Conservation (phyloP, 768 basidiomycete genomes). For the Peribolospora baueri region DNA sequence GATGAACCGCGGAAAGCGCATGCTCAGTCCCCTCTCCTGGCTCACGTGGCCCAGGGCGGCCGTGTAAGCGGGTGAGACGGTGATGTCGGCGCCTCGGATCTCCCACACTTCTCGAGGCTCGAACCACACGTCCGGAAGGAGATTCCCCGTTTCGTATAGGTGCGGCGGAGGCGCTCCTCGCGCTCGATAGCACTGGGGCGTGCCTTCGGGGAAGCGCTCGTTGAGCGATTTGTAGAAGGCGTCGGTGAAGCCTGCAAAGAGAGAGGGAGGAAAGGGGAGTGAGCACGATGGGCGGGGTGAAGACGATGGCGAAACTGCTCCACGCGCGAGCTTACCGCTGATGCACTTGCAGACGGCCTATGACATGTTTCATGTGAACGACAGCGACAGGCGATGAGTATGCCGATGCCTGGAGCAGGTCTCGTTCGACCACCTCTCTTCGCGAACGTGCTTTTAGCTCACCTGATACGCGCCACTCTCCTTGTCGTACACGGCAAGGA, state of each 20-base stretch:
- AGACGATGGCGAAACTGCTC: no score
- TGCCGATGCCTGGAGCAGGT: no score
- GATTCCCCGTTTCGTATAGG: slow-evolving; percentile 35
- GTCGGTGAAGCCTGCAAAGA: no score
- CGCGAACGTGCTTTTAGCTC: no score
- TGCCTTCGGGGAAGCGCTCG: slow-evolving; percentile 36
- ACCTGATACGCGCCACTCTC: slow-evolving; percentile 9
- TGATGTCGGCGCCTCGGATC: slow-evolving; percentile 30
- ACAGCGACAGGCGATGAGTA: no score
- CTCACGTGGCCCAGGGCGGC: slow-evolving; percentile 45
- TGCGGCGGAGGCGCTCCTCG: slow-evolving; percentile 3
- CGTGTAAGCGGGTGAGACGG: slow-evolving; percentile 47
- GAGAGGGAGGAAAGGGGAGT: slow-evolving; percentile 17
- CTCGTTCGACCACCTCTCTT: no score
- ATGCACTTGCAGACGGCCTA: no score
- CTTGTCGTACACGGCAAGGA: slow-evolving; percentile 51
- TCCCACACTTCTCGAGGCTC: slow-evolving; percentile 40
- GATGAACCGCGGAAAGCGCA: slow-evolving; percentile 75
- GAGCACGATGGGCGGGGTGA: slow-evolving; percentile 25
- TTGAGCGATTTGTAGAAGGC: slow-evolving; percentile 30
- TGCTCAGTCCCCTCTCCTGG: slow-evolving; percentile 41
- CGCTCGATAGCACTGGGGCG: no score
- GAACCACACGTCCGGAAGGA: slow-evolving; percentile 23
- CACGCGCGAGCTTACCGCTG: no score
- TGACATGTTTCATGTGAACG: no score